These are phyloP conservation scores for Aspergillus tanneri DNA, from an alignment of 2,329 filamentous ascomycete species.

Conservation along the genomic window DNA sequence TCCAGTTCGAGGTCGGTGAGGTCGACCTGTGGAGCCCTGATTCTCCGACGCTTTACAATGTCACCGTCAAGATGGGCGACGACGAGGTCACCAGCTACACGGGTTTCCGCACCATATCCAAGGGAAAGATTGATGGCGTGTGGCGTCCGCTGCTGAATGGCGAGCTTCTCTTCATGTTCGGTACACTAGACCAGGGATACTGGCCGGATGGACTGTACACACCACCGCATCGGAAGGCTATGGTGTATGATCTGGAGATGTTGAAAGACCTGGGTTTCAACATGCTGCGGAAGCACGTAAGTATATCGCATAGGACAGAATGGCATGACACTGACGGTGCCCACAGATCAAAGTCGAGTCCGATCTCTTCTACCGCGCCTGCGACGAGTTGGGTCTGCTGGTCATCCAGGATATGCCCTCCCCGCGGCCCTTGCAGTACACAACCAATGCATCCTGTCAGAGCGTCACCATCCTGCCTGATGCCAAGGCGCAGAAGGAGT, in stretches of 20 bases:
- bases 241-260: slow-evolving; percentile 64
- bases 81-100: slow-evolving; percentile 65
- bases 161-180: slow-evolving; percentile 67
- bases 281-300: slow-evolving; percentile 67
- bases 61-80: slow-evolving; percentile 54
- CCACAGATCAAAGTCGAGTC: slow-evolving; percentile 64
- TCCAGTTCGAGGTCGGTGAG: slow-evolving; percentile 56
- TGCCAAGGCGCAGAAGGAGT: slow-evolving; percentile 60
- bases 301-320: slow-evolving; percentile 17
- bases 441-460: slow-evolving; percentile 17
- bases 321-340: background rate
- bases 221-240: slow-evolving; percentile 64
- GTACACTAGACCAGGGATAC: slow-evolving; percentile 68
- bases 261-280: slow-evolving; percentile 68
- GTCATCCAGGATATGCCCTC: slow-evolving; percentile 73
- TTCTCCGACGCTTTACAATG: slow-evolving; percentile 62
- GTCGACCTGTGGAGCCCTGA: slow-evolving; percentile 65
- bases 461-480: slow-evolving; percentile 32
- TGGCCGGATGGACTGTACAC: slow-evolving; percentile 70
- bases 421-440: slow-evolving; percentile 46
- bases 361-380: slow-evolving; percentile 66
- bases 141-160: slow-evolving; percentile 65
- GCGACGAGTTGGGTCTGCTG: slow-evolving; percentile 64
- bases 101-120: slow-evolving; percentile 64
- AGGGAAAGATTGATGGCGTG: slow-evolving; percentile 57